Conservation (phyloP, 306 rosid genomes). For the Vigna unguiculata region DNA sequence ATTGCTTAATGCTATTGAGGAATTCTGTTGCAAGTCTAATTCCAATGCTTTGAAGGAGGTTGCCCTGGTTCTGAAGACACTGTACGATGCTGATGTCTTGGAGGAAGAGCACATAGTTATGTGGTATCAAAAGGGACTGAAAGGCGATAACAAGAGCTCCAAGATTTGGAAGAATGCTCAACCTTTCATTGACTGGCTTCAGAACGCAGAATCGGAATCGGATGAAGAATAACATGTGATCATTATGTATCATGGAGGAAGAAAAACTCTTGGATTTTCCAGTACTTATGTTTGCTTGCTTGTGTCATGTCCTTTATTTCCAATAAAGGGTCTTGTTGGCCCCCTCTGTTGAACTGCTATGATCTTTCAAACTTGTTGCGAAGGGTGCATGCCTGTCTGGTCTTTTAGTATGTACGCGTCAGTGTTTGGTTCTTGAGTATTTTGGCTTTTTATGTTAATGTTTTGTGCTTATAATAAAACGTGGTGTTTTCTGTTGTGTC, state of each 20-base stretch:
- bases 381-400: background rate
- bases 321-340: conserved; percentile 44
- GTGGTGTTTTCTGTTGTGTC: background rate
- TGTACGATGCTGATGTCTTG: conserved; percentile 58
- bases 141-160: conserved; percentile 53
- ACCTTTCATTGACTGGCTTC: conserved; percentile 66
- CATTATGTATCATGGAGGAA: background rate
- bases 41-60: conserved; percentile 57
- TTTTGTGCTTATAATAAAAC: background rate
- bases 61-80: conserved; percentile 59
- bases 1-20: conserved; percentile 51
- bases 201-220: conserved; percentile 62
- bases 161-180: conserved; percentile 59
- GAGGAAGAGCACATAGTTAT: conserved; percentile 54
- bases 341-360: conserved; percentile 14
- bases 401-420: background rate
- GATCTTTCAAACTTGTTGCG: too few species aligned
- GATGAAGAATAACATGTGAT: conserved; percentile 53
- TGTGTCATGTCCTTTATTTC: conserved; percentile 25
- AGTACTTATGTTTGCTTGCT: background rate
- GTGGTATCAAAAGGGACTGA: conserved; percentile 58
- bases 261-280: background rate
- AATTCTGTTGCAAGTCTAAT: conserved; percentile 42
- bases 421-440: background rate
- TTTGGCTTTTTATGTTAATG: background rate